Evolutionary conservation across 1,284 basidiomycete species (phyloP).

Genomic region (Lentinula novae-zelandiae): DNA sequence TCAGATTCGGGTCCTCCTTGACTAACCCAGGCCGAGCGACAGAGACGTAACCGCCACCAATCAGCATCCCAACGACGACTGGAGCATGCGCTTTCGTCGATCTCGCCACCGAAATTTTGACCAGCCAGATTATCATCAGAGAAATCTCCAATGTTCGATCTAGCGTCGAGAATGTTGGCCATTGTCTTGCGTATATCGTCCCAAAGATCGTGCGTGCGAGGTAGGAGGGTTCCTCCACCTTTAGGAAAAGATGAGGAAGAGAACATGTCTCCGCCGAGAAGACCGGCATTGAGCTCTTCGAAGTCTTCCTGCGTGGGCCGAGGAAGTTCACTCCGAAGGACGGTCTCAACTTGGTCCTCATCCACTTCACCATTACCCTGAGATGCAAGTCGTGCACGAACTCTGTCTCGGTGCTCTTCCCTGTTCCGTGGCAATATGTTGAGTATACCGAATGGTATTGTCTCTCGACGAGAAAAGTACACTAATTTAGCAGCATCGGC

Average conservation of each 20-base stretch:
- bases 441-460: slow-evolving; percentile 41
- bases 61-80: slow-evolving; percentile 54
- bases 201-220: neutral
- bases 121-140: neutral
- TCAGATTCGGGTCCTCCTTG: neutral
- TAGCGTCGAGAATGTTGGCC: neutral
- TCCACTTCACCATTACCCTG: slow-evolving; percentile 1
- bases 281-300: slow-evolving; percentile 46
- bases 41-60: slow-evolving; percentile 52
- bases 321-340: slow-evolving; percentile 20
- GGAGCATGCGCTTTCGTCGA: slow-evolving; percentile 27
- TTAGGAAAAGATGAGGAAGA: neutral
- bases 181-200: neutral
- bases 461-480: slow-evolving; percentile 57
- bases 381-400: neutral
- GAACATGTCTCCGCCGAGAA: slow-evolving; percentile 23
- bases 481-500: slow-evolving; percentile 60
- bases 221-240: slow-evolving; percentile 12
- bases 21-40: slow-evolving; percentile 33
- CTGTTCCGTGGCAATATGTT: slow-evolving; percentile 44
- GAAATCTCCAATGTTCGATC: neutral
- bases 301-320: slow-evolving; percentile 57
- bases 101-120: slow-evolving; percentile 8
- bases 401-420: slow-evolving; percentile 30
- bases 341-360: slow-evolving; percentile 1